Percentiles rank a stretch among this genome's conserved stretches.
Evolutionary conservation across 2,329 filamentous ascomycete genomes (phyloP).

Genomic region (Pezicula radicicola): DNA sequence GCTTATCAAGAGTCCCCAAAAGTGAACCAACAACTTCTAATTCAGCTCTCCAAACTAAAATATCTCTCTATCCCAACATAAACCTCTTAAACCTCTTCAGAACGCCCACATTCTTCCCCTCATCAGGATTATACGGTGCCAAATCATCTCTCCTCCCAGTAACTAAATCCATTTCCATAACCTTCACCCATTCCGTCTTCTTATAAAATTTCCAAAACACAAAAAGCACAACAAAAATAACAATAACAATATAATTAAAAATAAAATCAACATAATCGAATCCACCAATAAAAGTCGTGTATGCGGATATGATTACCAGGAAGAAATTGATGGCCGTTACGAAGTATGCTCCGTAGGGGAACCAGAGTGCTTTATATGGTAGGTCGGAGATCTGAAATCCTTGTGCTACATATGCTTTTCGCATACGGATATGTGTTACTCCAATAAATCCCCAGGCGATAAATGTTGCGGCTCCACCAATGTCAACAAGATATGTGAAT

Average conservation of each 20-base stretch:
- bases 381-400: constrained; percentile 35
- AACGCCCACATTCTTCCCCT: background rate
- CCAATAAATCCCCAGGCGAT: constrained; percentile 35
- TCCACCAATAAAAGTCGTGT: constrained; percentile 46
- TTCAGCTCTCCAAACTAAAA: background rate
- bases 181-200: background rate
- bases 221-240: constrained; percentile 44
- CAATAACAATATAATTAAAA: constrained; percentile 51
- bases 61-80: background rate
- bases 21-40: background rate
- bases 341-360: constrained; percentile 49
- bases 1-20: background rate
- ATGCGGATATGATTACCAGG: constrained; percentile 50
- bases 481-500: constrained; percentile 53
- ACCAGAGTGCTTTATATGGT: constrained; percentile 44
- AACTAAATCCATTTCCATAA: background rate
- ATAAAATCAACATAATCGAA: constrained; percentile 49
- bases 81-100: background rate
- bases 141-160: background rate
- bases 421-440: constrained; percentile 38
- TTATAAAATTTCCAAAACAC: constrained; percentile 42
- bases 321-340: constrained; percentile 44
- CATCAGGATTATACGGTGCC: background rate
- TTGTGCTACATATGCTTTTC: constrained; percentile 32
- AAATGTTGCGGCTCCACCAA: constrained; percentile 34